Conservation (phyloP, 106 monocot genomes). For the Dioscorea zingiberensis region DNA sequence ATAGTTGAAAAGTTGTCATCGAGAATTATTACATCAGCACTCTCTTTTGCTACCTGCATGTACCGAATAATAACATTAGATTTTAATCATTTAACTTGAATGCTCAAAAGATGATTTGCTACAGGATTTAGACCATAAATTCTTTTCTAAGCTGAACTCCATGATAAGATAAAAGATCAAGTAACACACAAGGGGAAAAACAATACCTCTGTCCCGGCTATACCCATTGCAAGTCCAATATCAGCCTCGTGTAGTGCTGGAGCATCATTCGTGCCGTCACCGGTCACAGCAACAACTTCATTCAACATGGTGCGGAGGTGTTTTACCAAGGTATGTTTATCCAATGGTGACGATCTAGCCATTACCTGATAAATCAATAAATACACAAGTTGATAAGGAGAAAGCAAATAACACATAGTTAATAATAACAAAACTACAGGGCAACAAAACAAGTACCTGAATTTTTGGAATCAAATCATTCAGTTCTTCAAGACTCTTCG, state of each 20-base stretch:
- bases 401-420: neutral
- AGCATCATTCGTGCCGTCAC: slow-evolving; percentile 84
- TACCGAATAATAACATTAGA: neutral
- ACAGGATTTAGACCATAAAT: neutral
- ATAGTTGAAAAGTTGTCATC: slow-evolving; percentile 99
- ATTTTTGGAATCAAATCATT: slow-evolving; percentile 50
- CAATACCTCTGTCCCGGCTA: slow-evolving; percentile 71
- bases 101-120: neutral
- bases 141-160: too few species aligned
- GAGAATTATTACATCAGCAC: slow-evolving; percentile 95
- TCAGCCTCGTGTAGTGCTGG: slow-evolving; percentile 78
- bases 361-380: slow-evolving; percentile 41
- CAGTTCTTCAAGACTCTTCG: slow-evolving; percentile 43
- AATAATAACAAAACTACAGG: too few species aligned
- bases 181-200: neutral
- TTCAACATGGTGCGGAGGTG: slow-evolving; percentile 48
- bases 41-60: slow-evolving; percentile 89
- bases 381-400: neutral
- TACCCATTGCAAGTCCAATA: slow-evolving; percentile 79
- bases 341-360: slow-evolving; percentile 78
- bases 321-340: slow-evolving; percentile 59
- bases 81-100: too few species aligned
- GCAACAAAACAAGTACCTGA: slow-evolving; percentile 30
- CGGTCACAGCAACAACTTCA: slow-evolving; percentile 81
- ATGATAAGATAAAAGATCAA: too few species aligned